Evolutionary conservation across 441 rosid species (phyloP).

Genomic region (Populus trichocarpa): DNA sequence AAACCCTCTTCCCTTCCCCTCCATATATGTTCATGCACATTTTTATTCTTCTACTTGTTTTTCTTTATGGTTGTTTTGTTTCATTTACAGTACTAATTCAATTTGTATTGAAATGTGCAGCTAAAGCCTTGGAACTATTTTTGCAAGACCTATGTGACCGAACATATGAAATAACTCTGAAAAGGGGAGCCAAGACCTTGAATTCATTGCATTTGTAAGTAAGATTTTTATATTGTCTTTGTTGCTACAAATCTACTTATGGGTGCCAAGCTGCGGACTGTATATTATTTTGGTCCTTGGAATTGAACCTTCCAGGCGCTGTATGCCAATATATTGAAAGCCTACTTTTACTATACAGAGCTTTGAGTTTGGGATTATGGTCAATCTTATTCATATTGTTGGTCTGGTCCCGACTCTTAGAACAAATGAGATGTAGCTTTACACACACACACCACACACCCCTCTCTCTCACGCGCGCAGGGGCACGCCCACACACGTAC

Average conservation of each 20-base stretch:
- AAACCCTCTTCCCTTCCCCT: background rate
- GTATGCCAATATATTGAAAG: background rate
- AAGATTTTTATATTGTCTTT: background rate
- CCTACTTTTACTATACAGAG: background rate
- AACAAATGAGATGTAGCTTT: background rate
- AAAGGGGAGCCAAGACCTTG: slow-evolving; percentile 84
- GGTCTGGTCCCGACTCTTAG: background rate
- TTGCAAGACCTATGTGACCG: slow-evolving; percentile 90
- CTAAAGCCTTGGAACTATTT: slow-evolving; percentile 86
- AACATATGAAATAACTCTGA: slow-evolving; percentile 70
- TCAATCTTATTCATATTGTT: background rate
- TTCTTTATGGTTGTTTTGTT: background rate
- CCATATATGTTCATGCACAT: background rate
- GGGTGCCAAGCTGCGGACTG: background rate
- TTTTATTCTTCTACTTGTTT: background rate
- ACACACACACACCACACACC: background rate
- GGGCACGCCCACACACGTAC: background rate
- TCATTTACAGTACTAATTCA: background rate
- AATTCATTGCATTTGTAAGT: slow-evolving; percentile 82
- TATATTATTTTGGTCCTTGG: background rate
- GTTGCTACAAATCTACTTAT: background rate
- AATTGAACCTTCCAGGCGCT: background rate
- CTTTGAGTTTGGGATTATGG: background rate
- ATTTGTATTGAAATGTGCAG: slow-evolving; percentile 34
- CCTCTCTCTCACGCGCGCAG: background rate